phyloP scores from a whole-genome alignment of 257 asterid genomes.

The Solanum rostratum region DNA sequence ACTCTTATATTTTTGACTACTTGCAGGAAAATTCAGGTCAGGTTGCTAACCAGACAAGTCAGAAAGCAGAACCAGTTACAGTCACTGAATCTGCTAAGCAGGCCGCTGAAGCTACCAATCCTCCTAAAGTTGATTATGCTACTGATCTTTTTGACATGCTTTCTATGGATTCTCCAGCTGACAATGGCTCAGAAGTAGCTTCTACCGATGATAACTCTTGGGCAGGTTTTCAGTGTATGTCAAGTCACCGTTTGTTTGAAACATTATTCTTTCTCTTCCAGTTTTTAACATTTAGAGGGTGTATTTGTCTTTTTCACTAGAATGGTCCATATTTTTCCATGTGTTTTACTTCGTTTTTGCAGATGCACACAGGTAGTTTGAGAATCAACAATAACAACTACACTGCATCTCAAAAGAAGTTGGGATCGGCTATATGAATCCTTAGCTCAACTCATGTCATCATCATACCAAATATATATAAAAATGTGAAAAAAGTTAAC shows the following conservation, averaged over 20 bases:
- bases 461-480: background rate
- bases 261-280: background rate
- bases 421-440: background rate
- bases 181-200: slow-evolving; percentile 37
- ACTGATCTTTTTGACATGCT: slow-evolving; percentile 91
- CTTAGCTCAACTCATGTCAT: background rate
- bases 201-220: slow-evolving; percentile 67
- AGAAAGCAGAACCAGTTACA: slow-evolving; percentile 44
- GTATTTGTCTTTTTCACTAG: background rate
- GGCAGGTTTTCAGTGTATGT: slow-evolving; percentile 96
- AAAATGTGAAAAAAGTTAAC: background rate
- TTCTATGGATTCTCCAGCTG: slow-evolving; percentile 59
- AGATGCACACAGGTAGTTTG: background rate
- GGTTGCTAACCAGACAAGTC: slow-evolving; percentile 32
- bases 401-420: background rate
- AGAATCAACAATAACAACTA: background rate
- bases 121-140: slow-evolving; percentile 78
- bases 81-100: slow-evolving; percentile 36
- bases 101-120: slow-evolving; percentile 32
- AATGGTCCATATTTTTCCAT: background rate
- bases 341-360: background rate
- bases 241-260: background rate
- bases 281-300: background rate
- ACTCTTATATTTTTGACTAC: background rate
- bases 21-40: slow-evolving; percentile 63